Evolutionary conservation across 2,329 filamentous ascomycete genomes (phyloP).

Genomic region (Colletotrichum trifolii): DNA sequence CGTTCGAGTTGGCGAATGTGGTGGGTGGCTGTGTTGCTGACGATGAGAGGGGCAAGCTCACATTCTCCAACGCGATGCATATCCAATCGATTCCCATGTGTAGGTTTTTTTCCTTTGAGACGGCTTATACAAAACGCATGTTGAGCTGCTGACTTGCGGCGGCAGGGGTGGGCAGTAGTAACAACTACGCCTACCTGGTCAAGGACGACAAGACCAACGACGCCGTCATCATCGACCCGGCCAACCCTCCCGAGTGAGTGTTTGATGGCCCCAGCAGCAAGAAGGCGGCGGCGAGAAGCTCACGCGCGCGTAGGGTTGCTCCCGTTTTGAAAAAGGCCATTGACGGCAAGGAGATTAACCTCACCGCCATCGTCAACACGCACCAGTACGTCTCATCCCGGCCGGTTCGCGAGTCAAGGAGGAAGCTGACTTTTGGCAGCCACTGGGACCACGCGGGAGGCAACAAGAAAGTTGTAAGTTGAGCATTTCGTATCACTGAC

Average conservation of each 20-base stretch:
- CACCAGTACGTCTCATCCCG: constrained; percentile 80
- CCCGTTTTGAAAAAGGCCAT: constrained; percentile 80
- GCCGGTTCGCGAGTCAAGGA: not conserved
- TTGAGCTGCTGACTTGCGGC: not conserved
- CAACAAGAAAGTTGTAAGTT: constrained; percentile 80
- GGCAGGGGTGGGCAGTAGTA: constrained; percentile 78
- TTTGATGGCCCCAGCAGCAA: not conserved
- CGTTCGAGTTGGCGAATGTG: too few relatives aligned
- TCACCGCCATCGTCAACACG: constrained; percentile 93
- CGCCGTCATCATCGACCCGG: constrained; percentile 82
- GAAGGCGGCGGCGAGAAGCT: not conserved
- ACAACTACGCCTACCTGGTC: constrained; percentile 89
- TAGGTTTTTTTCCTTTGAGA: constrained; percentile 55
- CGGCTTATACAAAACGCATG: not conserved
- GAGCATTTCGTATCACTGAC: too few relatives aligned
- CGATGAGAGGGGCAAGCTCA: constrained; percentile 44
- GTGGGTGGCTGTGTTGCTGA: not conserved
- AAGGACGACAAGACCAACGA: constrained; percentile 83
- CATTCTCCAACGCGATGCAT: constrained; percentile 73
- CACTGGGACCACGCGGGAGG: constrained; percentile 96
- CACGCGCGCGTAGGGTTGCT: constrained; percentile 58
- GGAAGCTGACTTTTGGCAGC: constrained; percentile 55
- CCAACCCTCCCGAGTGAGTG: constrained; percentile 79
- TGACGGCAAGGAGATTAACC: constrained; percentile 76
- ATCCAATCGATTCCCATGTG: constrained; percentile 91